A percentile compares a stretch with the other conserved stretches of the same genome.
phyloP scores from a whole-genome alignment of 805 yeast species.

The Cyberlindnera meyerae region DNA sequence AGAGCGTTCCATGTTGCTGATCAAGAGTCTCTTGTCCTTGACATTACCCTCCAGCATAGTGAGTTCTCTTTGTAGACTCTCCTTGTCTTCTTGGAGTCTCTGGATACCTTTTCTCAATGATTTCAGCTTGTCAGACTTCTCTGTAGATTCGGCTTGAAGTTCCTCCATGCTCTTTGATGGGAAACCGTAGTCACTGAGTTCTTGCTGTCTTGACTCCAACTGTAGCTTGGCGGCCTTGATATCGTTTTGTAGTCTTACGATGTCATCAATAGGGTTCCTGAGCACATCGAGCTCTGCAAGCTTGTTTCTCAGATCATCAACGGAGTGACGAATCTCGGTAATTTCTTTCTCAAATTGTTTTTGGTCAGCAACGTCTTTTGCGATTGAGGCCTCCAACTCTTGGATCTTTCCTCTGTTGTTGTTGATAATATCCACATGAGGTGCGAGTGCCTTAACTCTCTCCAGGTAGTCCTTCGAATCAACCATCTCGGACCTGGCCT shows the following conservation, averaged over 20 bases:
- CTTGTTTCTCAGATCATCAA: not conserved
- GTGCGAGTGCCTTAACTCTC: constrained; percentile 25
- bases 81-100: constrained; percentile 38
- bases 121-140: constrained; percentile 36
- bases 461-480: constrained; percentile 30
- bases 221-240: constrained; percentile 26
- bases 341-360: not conserved
- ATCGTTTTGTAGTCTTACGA: constrained; percentile 32
- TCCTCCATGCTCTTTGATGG: constrained; percentile 37
- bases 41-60: constrained; percentile 43
- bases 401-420: constrained; percentile 11
- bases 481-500: constrained; percentile 30
- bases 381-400: no score
- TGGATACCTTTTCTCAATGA: constrained; percentile 32
- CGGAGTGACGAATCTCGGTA: constrained; percentile 9
- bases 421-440: constrained; percentile 24
- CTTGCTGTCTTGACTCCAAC: constrained; percentile 28
- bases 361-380: no score
- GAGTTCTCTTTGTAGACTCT: constrained; percentile 38
- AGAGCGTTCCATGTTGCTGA: constrained; percentile 50
- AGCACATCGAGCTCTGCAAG: constrained; percentile 12
- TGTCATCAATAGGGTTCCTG: constrained; percentile 31
- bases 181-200: constrained; percentile 35
- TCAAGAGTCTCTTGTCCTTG: constrained; percentile 47
- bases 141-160: constrained; percentile 40